Percentiles rank a stretch among this genome's conserved stretches.
Evolutionary conservation across 164 flowering plant species (phyloP).

Genomic region (Umbellularia californica): DNA sequence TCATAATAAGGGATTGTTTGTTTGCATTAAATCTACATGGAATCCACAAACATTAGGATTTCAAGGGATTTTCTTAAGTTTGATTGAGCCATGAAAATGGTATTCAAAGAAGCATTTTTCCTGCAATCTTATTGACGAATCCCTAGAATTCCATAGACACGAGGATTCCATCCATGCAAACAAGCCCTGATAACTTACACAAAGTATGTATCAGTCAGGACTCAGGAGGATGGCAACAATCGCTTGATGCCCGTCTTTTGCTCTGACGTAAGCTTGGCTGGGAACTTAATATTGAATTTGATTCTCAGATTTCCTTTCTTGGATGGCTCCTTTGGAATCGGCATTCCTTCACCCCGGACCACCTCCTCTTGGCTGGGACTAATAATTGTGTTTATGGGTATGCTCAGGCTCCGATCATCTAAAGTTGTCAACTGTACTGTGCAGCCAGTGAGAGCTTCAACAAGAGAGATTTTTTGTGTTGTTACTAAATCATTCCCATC

Average conservation of each 20-base stretch:
- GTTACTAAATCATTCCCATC: conserved; percentile 77
- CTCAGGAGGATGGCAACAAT: conserved; percentile 38
- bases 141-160: too few species aligned
- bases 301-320: conserved; percentile 75
- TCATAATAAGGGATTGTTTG: too few species aligned
- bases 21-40: too few species aligned
- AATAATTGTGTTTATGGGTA: conserved; percentile 53
- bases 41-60: too few species aligned
- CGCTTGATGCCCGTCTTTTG: conserved; percentile 73
- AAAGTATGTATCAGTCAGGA: too few species aligned
- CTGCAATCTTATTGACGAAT: too few species aligned
- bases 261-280: conserved; percentile 63
- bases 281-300: conserved; percentile 79
- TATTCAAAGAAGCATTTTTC: too few species aligned
- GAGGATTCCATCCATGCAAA: too few species aligned
- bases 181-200: too few species aligned
- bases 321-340: conserved; percentile 79
- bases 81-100: too few species aligned
- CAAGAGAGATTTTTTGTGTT: conserved; percentile 70
- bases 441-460: conserved; percentile 77
- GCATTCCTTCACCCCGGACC: conserved; percentile 89
- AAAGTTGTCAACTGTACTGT: conserved; percentile 67
- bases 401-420: conserved; percentile 62
- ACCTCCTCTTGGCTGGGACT: conserved; percentile 75
- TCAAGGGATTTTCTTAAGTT: too few species aligned